phyloP scores from a whole-genome alignment of 2,329 filamentous ascomycete species.

The Penicillium sp. region DNA sequence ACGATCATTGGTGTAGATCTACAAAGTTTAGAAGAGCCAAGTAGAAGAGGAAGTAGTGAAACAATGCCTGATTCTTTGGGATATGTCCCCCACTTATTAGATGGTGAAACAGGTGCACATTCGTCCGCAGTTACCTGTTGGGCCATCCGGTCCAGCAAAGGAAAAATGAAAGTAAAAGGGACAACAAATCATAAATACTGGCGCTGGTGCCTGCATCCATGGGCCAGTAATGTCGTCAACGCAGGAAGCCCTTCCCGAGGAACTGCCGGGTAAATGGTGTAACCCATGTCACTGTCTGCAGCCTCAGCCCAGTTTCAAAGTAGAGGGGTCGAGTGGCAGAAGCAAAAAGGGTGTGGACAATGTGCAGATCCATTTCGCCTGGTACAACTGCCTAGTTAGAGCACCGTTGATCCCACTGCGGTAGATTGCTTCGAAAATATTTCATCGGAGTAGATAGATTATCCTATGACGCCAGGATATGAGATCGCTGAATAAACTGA shows the following conservation, averaged over 20 bases:
- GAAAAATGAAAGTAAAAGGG: neutral
- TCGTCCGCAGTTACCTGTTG: neutral
- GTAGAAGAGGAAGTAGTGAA: neutral
- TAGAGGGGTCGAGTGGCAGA: conserved; percentile 7
- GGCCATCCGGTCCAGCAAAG: conserved; percentile 1
- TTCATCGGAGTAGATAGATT: conserved; percentile 1
- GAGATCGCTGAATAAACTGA: conserved; percentile 3
- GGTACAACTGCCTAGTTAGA: conserved; percentile 14
- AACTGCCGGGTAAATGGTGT: neutral
- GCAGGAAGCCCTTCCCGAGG: conserved; percentile 7
- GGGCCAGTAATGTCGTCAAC: conserved; percentile 18
- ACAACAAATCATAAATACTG: conserved; percentile 4
- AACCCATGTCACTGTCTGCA: conserved; percentile 10
- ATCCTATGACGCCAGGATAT: conserved; percentile 7
- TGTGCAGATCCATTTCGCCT: conserved; percentile 3
- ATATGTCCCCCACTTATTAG: neutral
- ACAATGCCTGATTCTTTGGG: neutral
- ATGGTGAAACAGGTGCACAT: neutral
- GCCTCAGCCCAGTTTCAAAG: conserved; percentile 9
- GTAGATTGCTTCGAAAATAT: conserved; percentile 11
- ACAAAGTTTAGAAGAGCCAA: neutral
- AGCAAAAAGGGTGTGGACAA: conserved; percentile 3
- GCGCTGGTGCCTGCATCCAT: conserved; percentile 20
- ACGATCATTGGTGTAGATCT: neutral
- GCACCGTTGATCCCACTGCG: conserved; percentile 9